Evolutionary conservation across 208 protist genomes (phyloP), one percentile per base, ranked within the genome.

Genomic region (Wallacemonas sp.): DNA sequence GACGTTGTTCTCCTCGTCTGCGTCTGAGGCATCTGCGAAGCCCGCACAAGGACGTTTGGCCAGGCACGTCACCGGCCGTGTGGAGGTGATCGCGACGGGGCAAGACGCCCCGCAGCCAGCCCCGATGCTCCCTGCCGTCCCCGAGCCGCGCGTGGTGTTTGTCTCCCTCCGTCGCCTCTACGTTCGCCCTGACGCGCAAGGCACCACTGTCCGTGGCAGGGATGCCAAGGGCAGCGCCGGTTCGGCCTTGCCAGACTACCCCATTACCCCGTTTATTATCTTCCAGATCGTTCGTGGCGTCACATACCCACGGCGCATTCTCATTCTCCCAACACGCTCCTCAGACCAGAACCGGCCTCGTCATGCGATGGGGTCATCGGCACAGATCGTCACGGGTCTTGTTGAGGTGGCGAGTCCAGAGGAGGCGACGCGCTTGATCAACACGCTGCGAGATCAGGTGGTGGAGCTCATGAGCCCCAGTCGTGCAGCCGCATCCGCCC

Each of bases 331-430:
- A 22, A 21, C 42, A 39, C 38, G 49, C 17, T 21, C 3, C 28
- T 31, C 46, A n/a, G n/a, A 46, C 2, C 55, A 39, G 15, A 26
- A 12, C 19, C 49, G 33, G 6, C 47, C 41, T 33, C 38, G 39
- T 11, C 8, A 1, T 12, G 19, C 38, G 8, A 17, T 11, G 12
- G 54, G 14, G 9, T 2, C n/a, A n/a, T 33, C 47, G 6, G 39
- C 45, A 42, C 62, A 68, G 2, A 46, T 75, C 33, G 68, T 47
- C 44, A 70, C 62, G 17, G 72, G 51, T 26, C 72, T 90, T 15
- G 84, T 90, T n/a, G 77, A 86, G 51, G 41, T 90, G 49, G 70
- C 68, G n/a, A 75, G 31, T 39, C 59, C 60, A 6, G 73, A 77
- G 24, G 66, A 28, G 27, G 84, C 78, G 17, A 68, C 21, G 2